Conservation (phyloP, 805 yeast species). For the Teunomyces lycoperdinae region DNA sequence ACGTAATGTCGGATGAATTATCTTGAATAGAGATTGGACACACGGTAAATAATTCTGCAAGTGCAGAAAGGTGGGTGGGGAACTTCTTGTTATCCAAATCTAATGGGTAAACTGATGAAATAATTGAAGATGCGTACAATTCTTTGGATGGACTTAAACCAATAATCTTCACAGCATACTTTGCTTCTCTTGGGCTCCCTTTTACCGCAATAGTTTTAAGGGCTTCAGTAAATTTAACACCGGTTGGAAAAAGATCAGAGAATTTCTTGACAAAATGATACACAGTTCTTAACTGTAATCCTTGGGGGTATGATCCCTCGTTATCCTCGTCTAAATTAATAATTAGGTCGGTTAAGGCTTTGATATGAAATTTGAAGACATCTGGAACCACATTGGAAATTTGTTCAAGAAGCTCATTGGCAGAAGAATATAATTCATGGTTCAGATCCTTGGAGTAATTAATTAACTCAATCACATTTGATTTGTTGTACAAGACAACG, state of each 20-base stretch:
- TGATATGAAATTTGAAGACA: slow-evolving; percentile 59
- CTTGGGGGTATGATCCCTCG: slow-evolving; percentile 17
- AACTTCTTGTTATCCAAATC: slow-evolving; percentile 36
- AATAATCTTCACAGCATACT: slow-evolving; percentile 59
- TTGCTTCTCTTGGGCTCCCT: slow-evolving; percentile 63
- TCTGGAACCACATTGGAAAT: slow-evolving; percentile 62
- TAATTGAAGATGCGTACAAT: slow-evolving; percentile 35
- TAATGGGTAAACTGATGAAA: slow-evolving; percentile 50
- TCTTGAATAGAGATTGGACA: slow-evolving; percentile 50
- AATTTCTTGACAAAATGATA: slow-evolving; percentile 55
- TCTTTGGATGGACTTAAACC: slow-evolving; percentile 46
- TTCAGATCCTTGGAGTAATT: slow-evolving; percentile 37
- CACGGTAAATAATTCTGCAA: slow-evolving; percentile 56
- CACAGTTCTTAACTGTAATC: slow-evolving; percentile 53
- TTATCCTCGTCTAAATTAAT: slow-evolving; percentile 15
- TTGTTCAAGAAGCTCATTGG: slow-evolving; percentile 56
- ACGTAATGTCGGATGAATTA: slow-evolving; percentile 56
- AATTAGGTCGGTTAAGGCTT: slow-evolving; percentile 44
- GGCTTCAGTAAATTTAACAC: slow-evolving; percentile 41
- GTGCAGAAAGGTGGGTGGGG: slow-evolving; percentile 54
- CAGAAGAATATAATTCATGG: slow-evolving; percentile 26
- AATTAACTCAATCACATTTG: slow-evolving; percentile 58
- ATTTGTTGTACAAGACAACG: slow-evolving; percentile 58
- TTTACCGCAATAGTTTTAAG: slow-evolving; percentile 44
- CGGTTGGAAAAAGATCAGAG: slow-evolving; percentile 46